phyloP scores from a whole-genome alignment of 305 asterid genomes.

The Euphrasia arctica region DNA sequence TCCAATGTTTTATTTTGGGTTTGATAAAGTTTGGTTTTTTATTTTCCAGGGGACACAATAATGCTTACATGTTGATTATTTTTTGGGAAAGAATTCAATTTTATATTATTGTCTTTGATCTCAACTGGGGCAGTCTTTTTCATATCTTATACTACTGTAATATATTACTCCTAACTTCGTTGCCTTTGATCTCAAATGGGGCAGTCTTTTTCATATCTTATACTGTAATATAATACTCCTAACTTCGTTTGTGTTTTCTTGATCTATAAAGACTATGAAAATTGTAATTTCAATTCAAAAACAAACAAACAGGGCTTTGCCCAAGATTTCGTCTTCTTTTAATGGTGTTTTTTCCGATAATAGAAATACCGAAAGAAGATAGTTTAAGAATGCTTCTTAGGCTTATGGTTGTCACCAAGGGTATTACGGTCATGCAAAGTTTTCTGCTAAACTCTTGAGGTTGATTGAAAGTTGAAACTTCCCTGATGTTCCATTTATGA shows the following conservation, averaged over 20 bases:
- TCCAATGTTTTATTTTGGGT: not conserved
- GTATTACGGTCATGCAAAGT: too few relatives aligned
- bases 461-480: not conserved
- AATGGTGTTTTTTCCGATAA: not conserved
- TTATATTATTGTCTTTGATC: not conserved
- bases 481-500: constrained; percentile 7
- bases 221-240: not conserved
- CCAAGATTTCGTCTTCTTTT: not conserved
- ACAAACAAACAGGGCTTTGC: too few relatives aligned
- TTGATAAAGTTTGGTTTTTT: not conserved
- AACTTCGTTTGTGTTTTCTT: not conserved
- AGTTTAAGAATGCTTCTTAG: not conserved
- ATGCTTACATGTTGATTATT: not conserved
- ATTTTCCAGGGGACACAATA: not conserved
- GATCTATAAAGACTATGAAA: not conserved
- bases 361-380: not conserved
- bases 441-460: too few relatives aligned
- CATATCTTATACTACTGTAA: too few relatives aligned
- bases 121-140: too few relatives aligned
- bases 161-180: too few relatives aligned
- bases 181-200: not conserved
- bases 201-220: not conserved
- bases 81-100: not conserved
- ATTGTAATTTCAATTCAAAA: not conserved
- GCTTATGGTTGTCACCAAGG: too few relatives aligned